Evolutionary conservation across 176 grass and related monocot genomes (phyloP).

Genomic region (Hyparrhenia diplandra): DNA sequence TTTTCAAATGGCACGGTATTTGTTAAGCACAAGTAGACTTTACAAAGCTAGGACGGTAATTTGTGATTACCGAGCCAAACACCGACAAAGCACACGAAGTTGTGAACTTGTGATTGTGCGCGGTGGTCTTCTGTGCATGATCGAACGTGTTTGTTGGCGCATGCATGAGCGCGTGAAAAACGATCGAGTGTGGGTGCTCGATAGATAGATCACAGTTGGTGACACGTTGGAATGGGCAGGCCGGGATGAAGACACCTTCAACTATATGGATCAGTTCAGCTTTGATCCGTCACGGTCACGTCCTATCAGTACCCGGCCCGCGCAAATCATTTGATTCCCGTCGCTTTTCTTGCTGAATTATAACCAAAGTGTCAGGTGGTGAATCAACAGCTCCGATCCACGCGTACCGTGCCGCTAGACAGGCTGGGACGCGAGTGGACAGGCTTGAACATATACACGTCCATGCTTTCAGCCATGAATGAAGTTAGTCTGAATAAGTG

Average conservation of each 20-base stretch:
- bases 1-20: no score
- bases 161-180: no score
- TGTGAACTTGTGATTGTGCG: no score
- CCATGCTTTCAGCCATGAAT: no score
- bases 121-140: no score
- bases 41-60: no score
- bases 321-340: neutral
- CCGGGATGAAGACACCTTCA: neutral
- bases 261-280: neutral
- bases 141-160: no score
- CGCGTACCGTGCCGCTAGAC: no score
- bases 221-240: neutral
- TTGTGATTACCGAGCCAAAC: no score
- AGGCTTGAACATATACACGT: neutral
- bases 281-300: conserved; percentile 4
- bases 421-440: neutral
- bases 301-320: neutral
- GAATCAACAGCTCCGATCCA: neutral
- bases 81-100: no score
- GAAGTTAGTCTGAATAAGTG: no score
- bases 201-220: neutral
- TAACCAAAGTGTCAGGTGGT: neutral
- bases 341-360: neutral
- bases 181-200: neutral
- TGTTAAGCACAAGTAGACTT: no score